These are phyloP conservation scores for Paralagenidium karlingii DNA, from an alignment of 352 stramenopile genomes.

Conservation along the genomic window DNA sequence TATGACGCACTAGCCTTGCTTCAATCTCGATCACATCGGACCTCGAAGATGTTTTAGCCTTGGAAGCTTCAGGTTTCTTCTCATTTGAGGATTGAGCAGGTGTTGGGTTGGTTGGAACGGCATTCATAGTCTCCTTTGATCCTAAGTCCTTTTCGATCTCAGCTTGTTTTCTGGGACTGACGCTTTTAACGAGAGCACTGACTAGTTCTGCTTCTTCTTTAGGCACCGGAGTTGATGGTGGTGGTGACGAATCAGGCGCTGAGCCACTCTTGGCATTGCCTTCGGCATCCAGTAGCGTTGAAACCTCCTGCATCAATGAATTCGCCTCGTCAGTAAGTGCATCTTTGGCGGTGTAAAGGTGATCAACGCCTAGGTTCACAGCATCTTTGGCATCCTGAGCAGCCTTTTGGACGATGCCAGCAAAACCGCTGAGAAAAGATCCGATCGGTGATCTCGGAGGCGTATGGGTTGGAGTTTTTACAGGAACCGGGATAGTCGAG, in stretches of 20 bases:
- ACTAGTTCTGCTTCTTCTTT: no score
- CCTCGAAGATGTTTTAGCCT: no score
- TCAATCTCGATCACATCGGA: slow-evolving; percentile 31
- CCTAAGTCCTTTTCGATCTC: background rate
- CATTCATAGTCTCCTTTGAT: background rate
- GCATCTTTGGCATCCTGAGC: slow-evolving; percentile 64
- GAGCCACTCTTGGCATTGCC: background rate
- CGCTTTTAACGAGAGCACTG: no score
- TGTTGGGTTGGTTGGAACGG: background rate
- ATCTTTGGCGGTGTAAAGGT: slow-evolving; percentile 59
- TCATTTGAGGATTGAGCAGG: no score
- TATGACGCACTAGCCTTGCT: slow-evolving; percentile 58
- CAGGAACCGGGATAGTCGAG: slow-evolving; percentile 4
- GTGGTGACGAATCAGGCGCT: background rate
- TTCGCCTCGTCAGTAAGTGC: slow-evolving; percentile 52
- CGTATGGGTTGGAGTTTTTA: slow-evolving; percentile 8
- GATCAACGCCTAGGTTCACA: slow-evolving; percentile 59
- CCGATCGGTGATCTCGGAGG: slow-evolving; percentile 38
- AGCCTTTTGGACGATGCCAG: slow-evolving; percentile 56
- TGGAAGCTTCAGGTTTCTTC: slow-evolving; percentile 11
- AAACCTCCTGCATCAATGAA: slow-evolving; percentile 43
- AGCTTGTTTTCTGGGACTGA: no score
- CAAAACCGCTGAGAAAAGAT: slow-evolving; percentile 40
- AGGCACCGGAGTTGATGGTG: no score
- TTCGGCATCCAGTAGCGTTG: slow-evolving; percentile 30